Evolutionary conservation across 2,329 filamentous ascomycete genomes (phyloP), one percentile per base, ranked within the genome.

Genomic region (Bipolaris zeicola): DNA sequence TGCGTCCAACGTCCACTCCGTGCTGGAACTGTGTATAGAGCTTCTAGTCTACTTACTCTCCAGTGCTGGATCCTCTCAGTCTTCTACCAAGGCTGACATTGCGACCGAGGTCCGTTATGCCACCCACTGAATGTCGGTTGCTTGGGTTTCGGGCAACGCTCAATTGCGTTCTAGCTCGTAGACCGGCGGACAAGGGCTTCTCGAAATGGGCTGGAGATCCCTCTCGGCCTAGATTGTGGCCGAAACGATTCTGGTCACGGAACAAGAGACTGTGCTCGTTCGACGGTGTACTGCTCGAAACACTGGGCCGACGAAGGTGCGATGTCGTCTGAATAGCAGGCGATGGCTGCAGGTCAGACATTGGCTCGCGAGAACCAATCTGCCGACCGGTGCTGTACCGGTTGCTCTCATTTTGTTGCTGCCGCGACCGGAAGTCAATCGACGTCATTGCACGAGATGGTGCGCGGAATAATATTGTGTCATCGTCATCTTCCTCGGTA

Each of bases 361-460:
- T 64, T 2, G 75, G 76, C 37, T 76, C 70, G 6, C 73, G 68
- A 10, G 72, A 73, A 8, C 72, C 73, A 50, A 76, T 77, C 11
- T 76, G 71, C 52, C 74, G 67, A 46, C 65, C 69, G 36, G 34
- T 69, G 31, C 46, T 60, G 36, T 63, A 58, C n/a, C 65, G 60
- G 46, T 60, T 68, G 39, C 54, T 63, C 11, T 63, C 60, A 31
- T 52, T 65, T 62, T 42, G 69, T 65, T 76, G 74, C 24, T 69
- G 63, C 26, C 77, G 74, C 24, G 70, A 63, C 22, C 75, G 71
- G 54, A 78, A 71, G 44, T 82, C 80, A 5, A 57, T 49, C 1
- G 55, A 57, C 8, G 80, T 82, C 75, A 79, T 76, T 6, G 80
- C 80, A 33, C 80, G 78, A 14, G 80, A 82, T n/a, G 76, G 78